These are phyloP conservation scores for Neurospora hispaniola DNA, from an alignment of 495 filamentous ascomycete species.

Conservation along the genomic window DNA sequence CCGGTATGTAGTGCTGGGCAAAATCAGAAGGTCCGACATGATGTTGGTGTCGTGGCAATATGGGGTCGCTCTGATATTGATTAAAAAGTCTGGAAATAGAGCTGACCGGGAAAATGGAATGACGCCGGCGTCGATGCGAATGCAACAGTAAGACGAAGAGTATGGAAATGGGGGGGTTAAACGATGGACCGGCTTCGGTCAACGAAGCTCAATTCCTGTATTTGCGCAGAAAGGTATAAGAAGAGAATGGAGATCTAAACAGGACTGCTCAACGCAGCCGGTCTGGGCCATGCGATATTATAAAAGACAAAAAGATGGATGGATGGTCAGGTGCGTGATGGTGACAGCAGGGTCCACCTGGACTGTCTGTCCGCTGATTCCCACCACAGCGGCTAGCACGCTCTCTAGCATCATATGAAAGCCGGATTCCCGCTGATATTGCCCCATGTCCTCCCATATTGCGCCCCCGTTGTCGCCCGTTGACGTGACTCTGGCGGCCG, in stretches of 20 bases:
- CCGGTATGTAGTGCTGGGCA: constrained; percentile 49
- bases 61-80: background rate
- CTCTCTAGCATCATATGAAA: background rate
- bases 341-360: constrained; percentile 1
- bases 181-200: constrained; percentile 39
- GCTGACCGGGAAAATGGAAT: constrained; percentile 13
- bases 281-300: constrained; percentile 18
- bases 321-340: background rate
- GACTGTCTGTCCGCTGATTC: constrained; percentile 1
- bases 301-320: constrained; percentile 12
- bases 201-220: constrained; percentile 35
- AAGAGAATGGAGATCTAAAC: constrained; percentile 20
- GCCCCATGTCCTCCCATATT: background rate
- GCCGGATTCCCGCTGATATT: constrained; percentile 1
- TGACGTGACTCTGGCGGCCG: background rate
- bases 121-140: constrained; percentile 34
- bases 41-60: constrained; percentile 18
- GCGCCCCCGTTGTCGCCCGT: constrained; percentile 2
- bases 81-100: constrained; percentile 9
- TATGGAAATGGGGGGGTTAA: constrained; percentile 13
- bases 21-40: constrained; percentile 50
- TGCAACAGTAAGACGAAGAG: constrained; percentile 19
- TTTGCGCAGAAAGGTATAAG: constrained; percentile 23
- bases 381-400: constrained; percentile 20
- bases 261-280: constrained; percentile 13